phyloP scores from a whole-genome alignment of 1,284 basidiomycete species.

The Marasmius oreades region DNA sequence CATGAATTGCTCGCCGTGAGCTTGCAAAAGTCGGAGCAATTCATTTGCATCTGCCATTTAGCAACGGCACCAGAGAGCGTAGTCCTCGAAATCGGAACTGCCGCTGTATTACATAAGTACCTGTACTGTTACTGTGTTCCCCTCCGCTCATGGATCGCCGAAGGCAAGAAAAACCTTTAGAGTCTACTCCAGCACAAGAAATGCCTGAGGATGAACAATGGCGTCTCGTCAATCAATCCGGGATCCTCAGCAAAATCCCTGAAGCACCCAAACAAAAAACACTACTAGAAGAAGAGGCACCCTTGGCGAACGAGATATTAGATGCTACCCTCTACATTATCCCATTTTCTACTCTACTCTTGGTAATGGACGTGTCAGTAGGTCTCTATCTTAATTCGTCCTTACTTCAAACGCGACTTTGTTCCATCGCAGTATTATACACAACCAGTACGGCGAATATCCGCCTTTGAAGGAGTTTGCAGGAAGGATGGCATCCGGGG shows the following conservation, averaged over 20 bases:
- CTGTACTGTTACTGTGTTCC: too few relatives aligned
- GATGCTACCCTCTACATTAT: constrained; percentile 58
- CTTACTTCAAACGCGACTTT: neutral
- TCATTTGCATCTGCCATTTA: constrained; percentile 25
- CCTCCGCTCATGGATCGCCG: constrained; percentile 34
- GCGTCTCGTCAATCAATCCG: constrained; percentile 67
- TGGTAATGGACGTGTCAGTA: constrained; percentile 78
- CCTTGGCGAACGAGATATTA: constrained; percentile 68
- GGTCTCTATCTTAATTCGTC: neutral
- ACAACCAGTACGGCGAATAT: constrained; percentile 67
- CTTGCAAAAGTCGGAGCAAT: constrained; percentile 56
- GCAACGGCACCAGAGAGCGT: neutral
- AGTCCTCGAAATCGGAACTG: neutral
- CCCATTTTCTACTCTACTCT: constrained; percentile 65
- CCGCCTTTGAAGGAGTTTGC: constrained; percentile 43
- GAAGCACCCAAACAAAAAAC: constrained; percentile 13
- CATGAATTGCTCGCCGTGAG: constrained; percentile 63
- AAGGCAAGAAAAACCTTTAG: constrained; percentile 26
- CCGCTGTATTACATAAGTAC: too few relatives aligned
- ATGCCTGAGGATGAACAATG: constrained; percentile 75
- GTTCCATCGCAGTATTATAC: constrained; percentile 52
- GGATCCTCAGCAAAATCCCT: constrained; percentile 50
- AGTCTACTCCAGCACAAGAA: constrained; percentile 29
- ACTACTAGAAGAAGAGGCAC: constrained; percentile 31
- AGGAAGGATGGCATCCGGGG: constrained; percentile 54